Evolutionary conservation across 2,329 filamentous ascomycete species (phyloP), one percentile per base, ranked within the genome.

Genomic region (Botrytis cinerea): DNA sequence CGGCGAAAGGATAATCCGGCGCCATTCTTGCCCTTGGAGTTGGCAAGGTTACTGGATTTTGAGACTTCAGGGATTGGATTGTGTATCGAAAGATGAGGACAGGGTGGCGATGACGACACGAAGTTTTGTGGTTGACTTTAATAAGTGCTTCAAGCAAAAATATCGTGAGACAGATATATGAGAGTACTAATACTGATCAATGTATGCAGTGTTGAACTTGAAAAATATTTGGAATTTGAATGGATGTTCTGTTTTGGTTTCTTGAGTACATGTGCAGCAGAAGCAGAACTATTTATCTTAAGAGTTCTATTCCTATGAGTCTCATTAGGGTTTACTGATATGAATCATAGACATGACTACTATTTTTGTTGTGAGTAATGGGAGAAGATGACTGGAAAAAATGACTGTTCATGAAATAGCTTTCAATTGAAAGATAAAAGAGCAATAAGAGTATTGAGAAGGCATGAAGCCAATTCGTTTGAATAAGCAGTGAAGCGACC

Each of bases 1-100:
- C 25, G 2, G 5, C 1, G 12, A 1, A 0, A 7, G 1, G 0
- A n/a, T 6, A 7, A n/a, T 14, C 1, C 25, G 5, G n/a, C 25
- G 48, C 1, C 1, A n/a, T n/a, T n/a, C 1, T 7, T 2, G 48
- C 48, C 1, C 48, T 51, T 51, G 25, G 48, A 51, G 5, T 51
- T 51, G 5, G 16, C 5, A 6, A n/a, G 12, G 2, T 51, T 51
- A 2, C 48, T 51, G 25, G 48, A 16, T 51, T 51, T 16, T 3
- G 48, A 51, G 48, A 51, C 12, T 14, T 51, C 16, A 14, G 25
- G 48, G 1, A n/a, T 2, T n/a, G 48, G 25, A 16, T 57, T 14
- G n/a, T 28, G 7, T 6, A 18, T 57, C 28, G n/a, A 14, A 28
- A 57, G 2, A 54, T 28, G n/a, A 18, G n/a, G 14, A 2, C 20